These are phyloP conservation scores for Dictyostelium firmibasis DNA, from an alignment of 78 protist species.

Conservation along the genomic window DNA sequence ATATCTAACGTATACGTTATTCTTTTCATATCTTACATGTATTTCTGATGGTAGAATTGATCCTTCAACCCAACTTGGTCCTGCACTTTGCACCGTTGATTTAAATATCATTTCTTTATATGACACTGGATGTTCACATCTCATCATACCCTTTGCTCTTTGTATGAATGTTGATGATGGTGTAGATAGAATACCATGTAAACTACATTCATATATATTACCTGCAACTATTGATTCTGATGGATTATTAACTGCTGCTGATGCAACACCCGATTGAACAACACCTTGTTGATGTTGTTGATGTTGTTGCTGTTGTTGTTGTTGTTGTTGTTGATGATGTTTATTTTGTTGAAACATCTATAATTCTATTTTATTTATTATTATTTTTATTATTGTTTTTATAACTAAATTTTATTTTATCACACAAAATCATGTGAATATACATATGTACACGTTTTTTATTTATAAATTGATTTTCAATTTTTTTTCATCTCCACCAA, in stretches of 20 bases:
- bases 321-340: slow-evolving; percentile 18
- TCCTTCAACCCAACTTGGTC: slow-evolving; percentile 65
- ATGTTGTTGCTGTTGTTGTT: not conserved
- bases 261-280: not conserved
- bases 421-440: too few species aligned
- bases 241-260: not conserved
- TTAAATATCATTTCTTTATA: slow-evolving; percentile 48
- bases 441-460: too few species aligned
- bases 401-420: too few species aligned
- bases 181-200: slow-evolving; percentile 72
- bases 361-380: too few species aligned
- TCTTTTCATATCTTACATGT: slow-evolving; percentile 47
- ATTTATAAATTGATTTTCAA: not conserved
- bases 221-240: not conserved
- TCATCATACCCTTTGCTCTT: slow-evolving; percentile 75
- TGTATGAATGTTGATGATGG: slow-evolving; percentile 39
- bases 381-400: too few species aligned
- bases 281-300: not conserved
- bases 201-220: slow-evolving; percentile 59
- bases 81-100: slow-evolving; percentile 38
- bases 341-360: slow-evolving; percentile 5
- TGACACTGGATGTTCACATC: slow-evolving; percentile 29
- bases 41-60: slow-evolving; percentile 72
- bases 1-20: slow-evolving; percentile 25
- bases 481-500: too few species aligned